Evolutionary conservation across 2,329 filamentous ascomycete genomes (phyloP), one percentile per base, ranked within the genome.

Genomic region (Cladorrhinum sp.): DNA sequence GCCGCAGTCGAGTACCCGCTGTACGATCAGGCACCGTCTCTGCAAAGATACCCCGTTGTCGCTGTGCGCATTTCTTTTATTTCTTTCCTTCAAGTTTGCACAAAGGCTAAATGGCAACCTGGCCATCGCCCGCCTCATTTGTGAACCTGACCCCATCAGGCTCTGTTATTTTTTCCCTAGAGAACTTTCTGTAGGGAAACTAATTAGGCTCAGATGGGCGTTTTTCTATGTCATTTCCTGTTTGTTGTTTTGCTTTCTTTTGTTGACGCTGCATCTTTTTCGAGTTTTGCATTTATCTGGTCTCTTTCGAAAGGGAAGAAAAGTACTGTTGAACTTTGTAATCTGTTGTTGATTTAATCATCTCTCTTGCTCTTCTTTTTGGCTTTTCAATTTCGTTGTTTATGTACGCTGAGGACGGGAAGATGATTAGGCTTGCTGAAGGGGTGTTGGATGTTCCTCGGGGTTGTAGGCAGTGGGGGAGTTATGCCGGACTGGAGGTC

Each of bases 21-120:
- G 63, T 64, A 66, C 64, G 62, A 65, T 62, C 60, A 65, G 60
- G 52, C 59, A 57, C 62, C 56, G 62, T 60, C 63, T 56, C 55
- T 64, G 41, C 41, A 45, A 36, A 45, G 41, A 45, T 45, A 45
- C 41, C 41, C 41, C 41, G 2, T 36, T 49, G 23, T 57, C 18
- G 18, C 20, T 36, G 18, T 41, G 29, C 18, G 20, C 18, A 41
- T 27, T 50, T 16, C 13, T 41, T 27, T 41, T 18, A 20, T 36
- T 25, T 25, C 55, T 18, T 50, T 55, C 32, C 24, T 48, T 18
- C 25, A 25, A 36, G 10, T 36, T 13, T 12, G 32, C 32, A 12
- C 32, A 13, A 16, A 12, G 32, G 32, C 32, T 9, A 36, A 4
- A 36, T 36, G 32, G 32, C 32, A 36, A 36, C 32, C 16, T 36